phyloP scores from a whole-genome alignment of 2,329 filamentous ascomycete species.

The Talaromyces sp. region DNA sequence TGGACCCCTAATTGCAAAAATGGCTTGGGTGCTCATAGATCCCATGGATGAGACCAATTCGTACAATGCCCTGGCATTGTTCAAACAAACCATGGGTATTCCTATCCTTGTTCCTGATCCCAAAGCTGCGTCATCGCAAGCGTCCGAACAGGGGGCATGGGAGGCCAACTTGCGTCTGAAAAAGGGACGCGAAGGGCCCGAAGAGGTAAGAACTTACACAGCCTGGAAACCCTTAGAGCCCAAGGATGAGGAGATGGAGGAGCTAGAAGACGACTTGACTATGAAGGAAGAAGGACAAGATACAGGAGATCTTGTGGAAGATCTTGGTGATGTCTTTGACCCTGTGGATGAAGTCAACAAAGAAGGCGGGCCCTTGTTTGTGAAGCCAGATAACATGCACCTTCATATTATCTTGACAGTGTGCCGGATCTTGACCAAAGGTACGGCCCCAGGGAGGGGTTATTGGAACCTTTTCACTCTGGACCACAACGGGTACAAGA shows the following conservation, averaged over 20 bases:
- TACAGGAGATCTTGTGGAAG: conserved; percentile 23
- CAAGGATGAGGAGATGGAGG: background rate
- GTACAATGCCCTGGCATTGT: conserved; percentile 68
- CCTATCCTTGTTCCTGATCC: conserved; percentile 42
- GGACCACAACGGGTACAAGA: conserved; percentile 43
- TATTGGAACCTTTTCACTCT: conserved; percentile 76
- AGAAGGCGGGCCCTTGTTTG: conserved; percentile 31
- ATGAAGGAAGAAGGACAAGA: conserved; percentile 21
- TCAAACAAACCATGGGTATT: conserved; percentile 80
- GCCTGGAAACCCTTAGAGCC: conserved; percentile 20
- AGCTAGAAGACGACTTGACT: background rate
- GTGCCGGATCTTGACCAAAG: conserved; percentile 56
- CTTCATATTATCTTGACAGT: conserved; percentile 68
- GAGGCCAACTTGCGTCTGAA: conserved; percentile 22
- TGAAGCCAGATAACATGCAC: conserved; percentile 51
- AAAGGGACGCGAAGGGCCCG: background rate
- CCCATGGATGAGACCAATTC: conserved; percentile 60
- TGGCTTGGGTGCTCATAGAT: conserved; percentile 73
- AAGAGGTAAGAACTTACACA: conserved; percentile 1
- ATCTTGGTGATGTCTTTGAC: conserved; percentile 37
- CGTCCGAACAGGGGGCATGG: conserved; percentile 10
- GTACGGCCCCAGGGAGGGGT: conserved; percentile 59
- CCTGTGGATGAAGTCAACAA: conserved; percentile 24
- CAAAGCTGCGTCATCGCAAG: conserved; percentile 9
- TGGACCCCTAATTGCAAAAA: conserved; percentile 72